Evolutionary conservation across 768 basidiomycete species (phyloP), one percentile per base, ranked within the genome.

Genomic region (Candolleomyces eurysporus): DNA sequence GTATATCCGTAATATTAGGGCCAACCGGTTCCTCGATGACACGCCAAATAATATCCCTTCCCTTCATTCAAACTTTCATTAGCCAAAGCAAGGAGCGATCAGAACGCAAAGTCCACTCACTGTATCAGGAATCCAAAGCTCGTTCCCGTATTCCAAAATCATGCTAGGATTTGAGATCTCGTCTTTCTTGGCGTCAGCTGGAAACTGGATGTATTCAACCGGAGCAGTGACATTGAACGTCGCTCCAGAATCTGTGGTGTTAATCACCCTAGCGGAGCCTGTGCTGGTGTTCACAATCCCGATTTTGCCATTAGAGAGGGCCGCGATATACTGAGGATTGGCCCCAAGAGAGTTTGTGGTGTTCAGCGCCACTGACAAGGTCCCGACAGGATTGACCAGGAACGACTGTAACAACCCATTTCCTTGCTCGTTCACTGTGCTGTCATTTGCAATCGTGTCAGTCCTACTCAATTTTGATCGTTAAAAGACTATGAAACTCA

Each of bases 11-110:
- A 43, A 51, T 53, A 21, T 43, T 48, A 54, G 59, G 50, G 16
- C 16, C 56, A 7, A 71, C 63, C 53, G 79, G 70, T 49, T 79
- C 73, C 40, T 56, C 54, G 46, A 75, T 78, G 3, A 90, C 75
- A 43, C 89, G 77, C 87, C 89, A 91, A 59, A 90, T 83, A 61
- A 78, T 87, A 72, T 91, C 89, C 0, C 71, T 82, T 30, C 89
- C 89, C 87, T 89, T 57, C n/a, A 50, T 51, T 8, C 45, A 49
- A 46, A 66, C 40, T 32, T 59, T n/a, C 21, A n/a, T 14, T 7
- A 31, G n/a, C 19, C 26, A 52, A 51, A 30, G 49, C 8, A 4
- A 21, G 7, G 22, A 5, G 19, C 17, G 32, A 3, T 68, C 6
- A 7, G 36, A 36, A 36, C 36, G 6, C 36, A 5, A 36, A 5